Evolutionary conservation across 306 rosid species (phyloP).

Genomic region (Mucuna pruriens): DNA sequence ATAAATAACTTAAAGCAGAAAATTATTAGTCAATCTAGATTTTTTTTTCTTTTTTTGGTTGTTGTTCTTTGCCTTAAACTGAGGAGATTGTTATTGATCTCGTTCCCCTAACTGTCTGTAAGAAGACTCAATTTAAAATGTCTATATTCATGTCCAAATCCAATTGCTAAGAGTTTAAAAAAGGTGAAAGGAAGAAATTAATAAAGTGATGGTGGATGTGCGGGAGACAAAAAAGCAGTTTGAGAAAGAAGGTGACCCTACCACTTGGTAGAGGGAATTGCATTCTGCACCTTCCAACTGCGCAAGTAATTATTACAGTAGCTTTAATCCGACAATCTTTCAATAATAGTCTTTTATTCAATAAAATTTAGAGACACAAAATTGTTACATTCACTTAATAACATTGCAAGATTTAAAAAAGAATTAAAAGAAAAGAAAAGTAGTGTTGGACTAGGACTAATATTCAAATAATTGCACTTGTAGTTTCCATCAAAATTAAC

Average conservation of each 20-base stretch:
- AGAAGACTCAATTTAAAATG: background rate
- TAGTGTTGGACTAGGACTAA: background rate
- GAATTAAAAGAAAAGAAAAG: background rate
- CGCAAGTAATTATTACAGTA: constrained; percentile 3
- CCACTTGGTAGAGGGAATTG: constrained; percentile 44
- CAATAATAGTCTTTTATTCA: background rate
- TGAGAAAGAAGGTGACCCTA: constrained; percentile 48
- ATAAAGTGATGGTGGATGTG: background rate
- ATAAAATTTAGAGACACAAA: background rate
- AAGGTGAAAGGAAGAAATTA: background rate
- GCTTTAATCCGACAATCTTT: constrained; percentile 40
- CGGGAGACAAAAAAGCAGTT: constrained; percentile 21
- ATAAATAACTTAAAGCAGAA: background rate
- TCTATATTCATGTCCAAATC: background rate
- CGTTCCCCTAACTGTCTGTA: background rate
- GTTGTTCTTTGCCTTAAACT: background rate
- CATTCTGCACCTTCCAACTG: constrained; percentile 48
- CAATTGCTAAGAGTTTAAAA: background rate
- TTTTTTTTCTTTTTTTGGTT: background rate
- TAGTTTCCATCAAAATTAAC: background rate
- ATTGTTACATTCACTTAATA: background rate
- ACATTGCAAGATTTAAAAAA: background rate
- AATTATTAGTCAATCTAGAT: background rate
- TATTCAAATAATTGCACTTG: background rate
- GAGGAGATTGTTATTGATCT: background rate